Base-by-base conservation (phyloP, 768 basidiomycete genomes). In the Suillus plorans region DNA sequence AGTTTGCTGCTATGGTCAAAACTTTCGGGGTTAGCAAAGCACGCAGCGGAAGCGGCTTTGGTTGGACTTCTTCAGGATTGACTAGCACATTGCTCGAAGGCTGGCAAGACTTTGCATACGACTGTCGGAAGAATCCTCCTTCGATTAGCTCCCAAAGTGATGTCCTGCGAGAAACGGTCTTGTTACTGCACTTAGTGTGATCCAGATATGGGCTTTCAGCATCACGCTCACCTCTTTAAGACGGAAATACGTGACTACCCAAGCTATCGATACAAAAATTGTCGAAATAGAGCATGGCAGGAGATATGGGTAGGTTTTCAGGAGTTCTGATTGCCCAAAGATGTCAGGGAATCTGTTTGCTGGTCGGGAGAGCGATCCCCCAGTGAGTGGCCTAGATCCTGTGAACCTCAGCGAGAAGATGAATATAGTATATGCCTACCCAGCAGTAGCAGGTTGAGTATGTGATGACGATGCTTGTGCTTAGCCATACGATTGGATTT, bases 1-100 rank as follows among this genome's bases (percentile, higher is more conserved):
- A 92, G 70, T 88, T 89, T 12, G 78, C 77, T 5, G 84, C 81
- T 9, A 88, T 82, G 53, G 87, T 72, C 28, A 90, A 67, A 1
- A 92, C 88, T 18, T 77, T 81, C 3, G 77, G 14, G 80, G n/a
- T 84, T 31, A 90, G 77, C 55, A 89, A 76, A 3, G 78, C 73
- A 36, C 80, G 78, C 36, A 89, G 74, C 2, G 87, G 80, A 59
- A 83, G 69, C 0, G 81, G 82, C 22, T 6, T 50, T 14, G 22
- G 1, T 25, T 2, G 13, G 6, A 25, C 13, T 13, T 25, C 25
- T 14, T 5, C 49, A 14, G 25, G 3, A 5, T 22, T 12, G 2
- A 7, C 13, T 12, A 3, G 13, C 6, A 12, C 49, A 25, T 50
- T 14, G 22, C 5, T 50, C 25, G 13, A 50, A 16, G 49, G 13